These are phyloP conservation scores for Trypanosoma mega DNA, from an alignment of 208 protist genomes.

Conservation along the genomic window DNA sequence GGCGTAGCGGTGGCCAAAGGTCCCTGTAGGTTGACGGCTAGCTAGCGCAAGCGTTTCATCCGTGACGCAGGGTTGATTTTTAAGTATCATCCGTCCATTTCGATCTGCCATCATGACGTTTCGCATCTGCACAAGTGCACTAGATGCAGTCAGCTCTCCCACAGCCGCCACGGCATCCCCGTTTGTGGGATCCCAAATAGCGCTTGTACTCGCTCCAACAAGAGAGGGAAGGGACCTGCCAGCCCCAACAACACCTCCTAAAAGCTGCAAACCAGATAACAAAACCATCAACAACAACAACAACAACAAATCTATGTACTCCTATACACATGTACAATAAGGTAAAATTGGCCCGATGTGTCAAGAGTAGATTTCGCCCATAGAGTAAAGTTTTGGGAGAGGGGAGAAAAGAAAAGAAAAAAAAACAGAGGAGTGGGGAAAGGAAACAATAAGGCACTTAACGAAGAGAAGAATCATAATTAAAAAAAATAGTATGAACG, in stretches of 20 bases:
- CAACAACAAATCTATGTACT: neutral
- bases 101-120: slow-evolving; percentile 74
- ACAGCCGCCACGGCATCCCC: slow-evolving; percentile 63
- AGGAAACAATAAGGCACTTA: too few species aligned
- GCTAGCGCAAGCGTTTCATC: slow-evolving; percentile 65
- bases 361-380: slow-evolving; percentile 8
- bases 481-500: slow-evolving; percentile 3
- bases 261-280: slow-evolving; percentile 16
- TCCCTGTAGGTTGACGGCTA: slow-evolving; percentile 36
- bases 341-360: slow-evolving; percentile 11
- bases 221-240: slow-evolving; percentile 42
- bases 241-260: slow-evolving; percentile 29
- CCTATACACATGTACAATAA: neutral
- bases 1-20: slow-evolving; percentile 77
- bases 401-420: slow-evolving; percentile 15
- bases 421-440: slow-evolving; percentile 11
- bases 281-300: slow-evolving; percentile 5
- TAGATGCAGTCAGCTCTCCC: slow-evolving; percentile 64
- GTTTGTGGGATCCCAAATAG: slow-evolving; percentile 68
- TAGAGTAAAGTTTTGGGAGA: slow-evolving; percentile 2
- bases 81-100: slow-evolving; percentile 60
- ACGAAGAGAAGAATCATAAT: slow-evolving; percentile 9
- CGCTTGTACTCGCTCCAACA: slow-evolving; percentile 44
- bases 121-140: slow-evolving; percentile 71
- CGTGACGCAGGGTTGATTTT: slow-evolving; percentile 45